phyloP scores from a whole-genome alignment of 1,139 yeast species.

The Hansenula sp. region DNA sequence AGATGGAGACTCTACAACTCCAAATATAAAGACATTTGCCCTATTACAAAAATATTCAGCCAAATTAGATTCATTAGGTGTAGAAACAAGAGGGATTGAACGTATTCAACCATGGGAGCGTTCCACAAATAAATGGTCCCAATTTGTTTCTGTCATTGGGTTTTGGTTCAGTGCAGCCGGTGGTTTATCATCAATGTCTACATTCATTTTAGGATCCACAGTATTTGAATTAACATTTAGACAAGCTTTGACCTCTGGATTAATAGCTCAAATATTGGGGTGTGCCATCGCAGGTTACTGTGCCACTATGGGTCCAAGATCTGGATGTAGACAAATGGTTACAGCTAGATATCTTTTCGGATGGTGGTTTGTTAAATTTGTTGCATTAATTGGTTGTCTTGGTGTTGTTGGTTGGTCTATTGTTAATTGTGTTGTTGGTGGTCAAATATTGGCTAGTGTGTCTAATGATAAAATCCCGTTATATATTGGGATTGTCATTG shows the following conservation, averaged over 20 bases:
- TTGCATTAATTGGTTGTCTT: constrained; percentile 62
- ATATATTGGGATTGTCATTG: constrained; percentile 70
- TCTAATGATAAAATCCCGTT: constrained; percentile 62
- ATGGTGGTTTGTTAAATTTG: constrained; percentile 75
- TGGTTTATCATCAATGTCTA: constrained; percentile 80
- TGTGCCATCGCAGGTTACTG: constrained; percentile 78
- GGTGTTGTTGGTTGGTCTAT: constrained; percentile 89
- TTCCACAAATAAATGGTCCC: constrained; percentile 42
- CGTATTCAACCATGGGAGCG: constrained; percentile 71
- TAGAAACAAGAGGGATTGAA: constrained; percentile 81
- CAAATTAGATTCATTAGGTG: constrained; percentile 48
- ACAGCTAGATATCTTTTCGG: constrained; percentile 77
- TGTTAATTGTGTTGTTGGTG: constrained; percentile 81
- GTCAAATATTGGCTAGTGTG: constrained; percentile 67
- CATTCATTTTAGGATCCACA: constrained; percentile 71
- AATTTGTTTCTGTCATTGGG: constrained; percentile 60
- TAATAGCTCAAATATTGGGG: constrained; percentile 62
- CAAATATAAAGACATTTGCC: constrained; percentile 15
- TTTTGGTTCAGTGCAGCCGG: constrained; percentile 85
- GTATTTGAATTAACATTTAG: constrained; percentile 63
- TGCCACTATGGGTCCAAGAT: constrained; percentile 80
- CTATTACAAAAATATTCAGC: constrained; percentile 23
- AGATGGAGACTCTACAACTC: neutral
- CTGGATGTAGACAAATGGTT: constrained; percentile 87
- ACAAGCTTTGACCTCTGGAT: constrained; percentile 57